These are phyloP conservation scores for Euphrasia arctica DNA, from an alignment of 305 asterid species.

Conservation along the genomic window DNA sequence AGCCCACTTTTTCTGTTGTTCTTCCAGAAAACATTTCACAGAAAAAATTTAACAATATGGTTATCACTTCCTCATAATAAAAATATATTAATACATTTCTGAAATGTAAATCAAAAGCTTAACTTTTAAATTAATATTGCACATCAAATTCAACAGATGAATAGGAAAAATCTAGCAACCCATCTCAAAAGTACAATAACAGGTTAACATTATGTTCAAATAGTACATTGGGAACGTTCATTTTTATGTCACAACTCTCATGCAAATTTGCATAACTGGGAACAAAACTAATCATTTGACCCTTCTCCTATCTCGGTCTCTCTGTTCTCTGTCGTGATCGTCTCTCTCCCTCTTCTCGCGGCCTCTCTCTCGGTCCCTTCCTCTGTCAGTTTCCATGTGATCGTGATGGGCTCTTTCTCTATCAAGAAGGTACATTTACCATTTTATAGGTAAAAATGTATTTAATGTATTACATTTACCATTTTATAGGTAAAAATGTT, in stretches of 20 bases:
- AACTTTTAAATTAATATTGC: background rate
- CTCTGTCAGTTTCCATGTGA: slow-evolving; percentile 31
- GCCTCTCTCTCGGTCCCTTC: slow-evolving; percentile 39
- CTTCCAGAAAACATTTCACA: slow-evolving; percentile 55
- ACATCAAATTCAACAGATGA: background rate
- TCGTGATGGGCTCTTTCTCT: slow-evolving; percentile 36
- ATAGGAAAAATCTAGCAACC: background rate
- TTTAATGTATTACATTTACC: too few relatives aligned
- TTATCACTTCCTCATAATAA: too few relatives aligned
- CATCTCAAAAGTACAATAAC: slow-evolving; percentile 13
- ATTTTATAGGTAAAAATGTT: too few relatives aligned
- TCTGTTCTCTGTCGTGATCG: slow-evolving; percentile 50
- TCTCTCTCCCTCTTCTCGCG: slow-evolving; percentile 54
- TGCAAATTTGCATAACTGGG: background rate
- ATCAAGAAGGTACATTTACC: background rate
- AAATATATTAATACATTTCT: background rate
- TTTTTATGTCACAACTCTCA: background rate
- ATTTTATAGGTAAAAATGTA: too few relatives aligned
- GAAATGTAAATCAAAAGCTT: too few relatives aligned
- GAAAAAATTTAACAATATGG: too few relatives aligned
- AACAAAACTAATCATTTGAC: slow-evolving; percentile 29
- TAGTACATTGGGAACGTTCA: background rate
- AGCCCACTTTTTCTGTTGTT: slow-evolving; percentile 51
- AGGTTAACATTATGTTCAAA: background rate
- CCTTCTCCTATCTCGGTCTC: slow-evolving; percentile 48